phyloP scores from a whole-genome alignment of 2,329 filamentous ascomycete species.

The Colletotrichum tamarilloi region DNA sequence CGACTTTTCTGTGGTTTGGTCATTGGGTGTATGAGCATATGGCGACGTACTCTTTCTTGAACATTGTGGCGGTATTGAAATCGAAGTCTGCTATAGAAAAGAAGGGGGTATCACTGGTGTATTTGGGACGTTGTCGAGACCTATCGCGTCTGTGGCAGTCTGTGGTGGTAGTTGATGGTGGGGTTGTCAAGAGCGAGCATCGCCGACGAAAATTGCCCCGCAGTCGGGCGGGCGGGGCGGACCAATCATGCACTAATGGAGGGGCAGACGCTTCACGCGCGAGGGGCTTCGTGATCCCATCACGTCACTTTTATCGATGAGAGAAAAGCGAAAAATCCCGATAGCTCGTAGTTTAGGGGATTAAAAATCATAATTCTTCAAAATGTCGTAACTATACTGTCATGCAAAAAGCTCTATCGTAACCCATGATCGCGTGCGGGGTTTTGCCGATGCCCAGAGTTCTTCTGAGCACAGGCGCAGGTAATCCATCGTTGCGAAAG shows the following conservation, averaged over 20 bases:
- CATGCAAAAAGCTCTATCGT: conserved; percentile 1
- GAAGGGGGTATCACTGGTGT: conserved; percentile 8
- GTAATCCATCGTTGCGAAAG: neutral
- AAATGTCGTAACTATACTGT: neutral
- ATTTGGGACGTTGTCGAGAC: conserved; percentile 22
- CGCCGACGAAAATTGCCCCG: conserved; percentile 38
- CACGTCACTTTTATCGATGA: conserved; percentile 12
- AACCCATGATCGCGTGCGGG: neutral
- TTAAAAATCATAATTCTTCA: neutral
- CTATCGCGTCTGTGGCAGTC: conserved; percentile 30
- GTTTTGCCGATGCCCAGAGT: neutral
- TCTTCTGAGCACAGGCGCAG: neutral
- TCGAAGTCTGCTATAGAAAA: neutral
- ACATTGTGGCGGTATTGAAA: conserved; percentile 69
- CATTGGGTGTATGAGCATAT: neutral
- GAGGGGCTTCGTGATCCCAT: neutral
- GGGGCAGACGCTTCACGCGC: conserved; percentile 10
- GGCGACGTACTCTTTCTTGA: conserved; percentile 86
- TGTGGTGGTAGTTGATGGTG: conserved; percentile 25
- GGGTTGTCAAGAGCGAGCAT: conserved; percentile 31
- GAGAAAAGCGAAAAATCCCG: neutral
- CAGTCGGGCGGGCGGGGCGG: conserved; percentile 42
- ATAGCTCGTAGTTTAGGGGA: neutral
- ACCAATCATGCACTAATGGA: conserved; percentile 35
- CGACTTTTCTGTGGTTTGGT: neutral